A percentile compares a stretch with the other conserved stretches of the same genome.
phyloP scores from a whole-genome alignment of 2,329 filamentous ascomycete species.

The Aquanectria penicillioides region DNA sequence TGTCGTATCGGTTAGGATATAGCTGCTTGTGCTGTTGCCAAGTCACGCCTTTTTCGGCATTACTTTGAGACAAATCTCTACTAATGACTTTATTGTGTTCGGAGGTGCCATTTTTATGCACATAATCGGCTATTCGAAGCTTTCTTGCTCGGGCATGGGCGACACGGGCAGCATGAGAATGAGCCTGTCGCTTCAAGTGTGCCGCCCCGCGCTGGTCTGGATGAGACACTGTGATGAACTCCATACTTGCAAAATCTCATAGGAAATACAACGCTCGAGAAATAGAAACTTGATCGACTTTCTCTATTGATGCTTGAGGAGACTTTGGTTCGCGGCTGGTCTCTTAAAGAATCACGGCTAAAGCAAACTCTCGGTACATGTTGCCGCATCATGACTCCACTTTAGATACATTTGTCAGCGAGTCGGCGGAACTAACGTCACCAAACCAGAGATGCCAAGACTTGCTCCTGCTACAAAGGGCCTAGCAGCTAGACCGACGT shows the following conservation, averaged over 20 bases:
- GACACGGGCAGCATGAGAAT: constrained; percentile 27
- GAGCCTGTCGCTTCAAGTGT: constrained; percentile 15
- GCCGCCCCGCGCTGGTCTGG: not conserved
- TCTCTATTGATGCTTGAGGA: not conserved
- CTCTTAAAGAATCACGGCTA: not conserved
- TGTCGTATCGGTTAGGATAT: not conserved
- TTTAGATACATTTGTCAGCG: constrained; percentile 30
- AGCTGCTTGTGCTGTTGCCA: not conserved
- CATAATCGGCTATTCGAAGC: not conserved
- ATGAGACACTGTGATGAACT: constrained; percentile 22
- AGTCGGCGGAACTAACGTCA: not conserved
- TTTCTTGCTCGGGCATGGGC: constrained; percentile 21
- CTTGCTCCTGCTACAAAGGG: constrained; percentile 27
- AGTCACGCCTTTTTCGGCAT: rapidly evolving
- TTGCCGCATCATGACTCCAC: too few relatives aligned
- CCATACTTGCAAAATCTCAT: not conserved
- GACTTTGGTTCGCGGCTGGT: not conserved
- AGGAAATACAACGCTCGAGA: not conserved
- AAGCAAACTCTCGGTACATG: not conserved
- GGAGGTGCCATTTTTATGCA: not conserved
- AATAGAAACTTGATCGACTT: not conserved
- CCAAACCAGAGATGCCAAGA: constrained; percentile 12
- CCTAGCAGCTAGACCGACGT: constrained; percentile 4
- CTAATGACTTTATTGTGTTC: not conserved
- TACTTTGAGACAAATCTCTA: not conserved